Evolutionary conservation across 495 filamentous ascomycete species (phyloP).

Genomic region (Mytilinidion resinicola): DNA sequence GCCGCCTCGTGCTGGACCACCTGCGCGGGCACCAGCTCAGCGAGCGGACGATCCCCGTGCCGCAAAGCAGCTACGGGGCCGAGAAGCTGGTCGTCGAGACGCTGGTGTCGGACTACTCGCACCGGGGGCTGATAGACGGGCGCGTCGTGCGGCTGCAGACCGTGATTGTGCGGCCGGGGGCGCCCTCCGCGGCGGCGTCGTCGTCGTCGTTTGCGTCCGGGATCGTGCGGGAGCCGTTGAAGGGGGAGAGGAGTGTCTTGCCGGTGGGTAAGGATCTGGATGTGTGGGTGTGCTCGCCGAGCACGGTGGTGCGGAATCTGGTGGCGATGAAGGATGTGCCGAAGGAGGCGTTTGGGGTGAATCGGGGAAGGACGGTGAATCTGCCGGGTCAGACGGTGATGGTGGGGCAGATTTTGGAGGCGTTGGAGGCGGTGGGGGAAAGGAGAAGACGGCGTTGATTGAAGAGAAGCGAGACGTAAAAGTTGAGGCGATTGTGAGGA

Average conservation of each 20-base stretch:
- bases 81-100: constrained; percentile 10
- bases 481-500: constrained; percentile 11
- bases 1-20: constrained; percentile 1
- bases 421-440: constrained; percentile 11
- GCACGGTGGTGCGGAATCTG: constrained; percentile 5
- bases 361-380: constrained; percentile 7
- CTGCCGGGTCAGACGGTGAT: constrained; percentile 11
- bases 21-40: background rate
- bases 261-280: constrained; percentile 7
- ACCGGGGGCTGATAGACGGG: constrained; percentile 8
- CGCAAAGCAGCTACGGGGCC: constrained; percentile 6
- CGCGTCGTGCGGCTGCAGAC: constrained; percentile 1
- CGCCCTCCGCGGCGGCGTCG: constrained; percentile 8
- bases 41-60: background rate
- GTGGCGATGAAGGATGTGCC: constrained; percentile 13
- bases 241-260: constrained; percentile 10
- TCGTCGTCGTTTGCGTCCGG: constrained; percentile 4
- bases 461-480: constrained; percentile 6
- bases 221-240: constrained; percentile 12
- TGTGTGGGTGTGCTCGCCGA: constrained; percentile 21
- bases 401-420: constrained; percentile 11
- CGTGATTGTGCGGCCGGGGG: constrained; percentile 6
- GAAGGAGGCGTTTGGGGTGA: constrained; percentile 13
- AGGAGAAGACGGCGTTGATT: constrained; percentile 6
- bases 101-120: constrained; percentile 6